phyloP scores from a whole-genome alignment of 306 rosid genomes.

The Begonia peltatifolia region DNA sequence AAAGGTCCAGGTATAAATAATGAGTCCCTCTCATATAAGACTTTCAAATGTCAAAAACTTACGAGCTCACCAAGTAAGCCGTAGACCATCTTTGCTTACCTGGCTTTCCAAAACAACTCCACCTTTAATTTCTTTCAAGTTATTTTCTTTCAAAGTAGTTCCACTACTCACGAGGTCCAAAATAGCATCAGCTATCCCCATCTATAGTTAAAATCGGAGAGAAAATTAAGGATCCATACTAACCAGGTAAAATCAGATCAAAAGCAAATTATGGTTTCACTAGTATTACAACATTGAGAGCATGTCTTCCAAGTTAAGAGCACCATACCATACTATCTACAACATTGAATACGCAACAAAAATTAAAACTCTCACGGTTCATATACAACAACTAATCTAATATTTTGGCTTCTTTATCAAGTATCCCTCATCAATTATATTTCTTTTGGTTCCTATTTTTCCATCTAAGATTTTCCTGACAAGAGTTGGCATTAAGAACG shows the following conservation, averaged over 20 bases:
- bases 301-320: no score
- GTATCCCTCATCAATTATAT: no score
- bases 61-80: conserved; percentile 8
- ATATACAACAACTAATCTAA: no score
- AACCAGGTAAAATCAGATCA: neutral
- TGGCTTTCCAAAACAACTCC: conserved; percentile 78
- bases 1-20: conserved; percentile 11
- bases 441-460: no score
- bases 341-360: no score
- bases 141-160: conserved; percentile 69
- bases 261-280: neutral
- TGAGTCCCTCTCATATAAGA: no score
- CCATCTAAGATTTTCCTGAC: no score
- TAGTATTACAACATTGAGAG: no score
- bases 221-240: conserved; percentile 4
- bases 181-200: conserved; percentile 96
- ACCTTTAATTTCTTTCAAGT: conserved; percentile 84
- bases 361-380: no score
- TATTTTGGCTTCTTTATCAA: no score
- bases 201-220: conserved; percentile 27
- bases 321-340: no score
- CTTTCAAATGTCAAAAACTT: conserved; percentile 1
- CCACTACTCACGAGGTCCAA: conserved; percentile 98
- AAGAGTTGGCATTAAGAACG: no score
- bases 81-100: conserved; percentile 29